Conservation (phyloP, 345 rosid genomes). For the Rhodamnia rubescens region DNA sequence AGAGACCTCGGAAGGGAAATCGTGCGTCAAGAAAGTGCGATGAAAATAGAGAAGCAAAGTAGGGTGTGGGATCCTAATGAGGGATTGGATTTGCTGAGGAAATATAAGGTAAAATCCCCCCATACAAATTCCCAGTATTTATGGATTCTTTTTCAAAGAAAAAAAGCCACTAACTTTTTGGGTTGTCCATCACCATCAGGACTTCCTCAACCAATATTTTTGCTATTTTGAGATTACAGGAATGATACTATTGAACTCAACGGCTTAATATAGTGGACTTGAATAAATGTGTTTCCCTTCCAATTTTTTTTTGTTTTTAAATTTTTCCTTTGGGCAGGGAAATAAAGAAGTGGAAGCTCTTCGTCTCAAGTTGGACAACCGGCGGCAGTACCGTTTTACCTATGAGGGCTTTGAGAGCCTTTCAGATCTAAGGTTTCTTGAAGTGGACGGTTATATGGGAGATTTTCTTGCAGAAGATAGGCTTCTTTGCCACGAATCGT, state of each 20-base stretch:
- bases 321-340: not conserved
- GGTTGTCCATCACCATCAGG: rapidly evolving
- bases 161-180: not conserved
- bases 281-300: not conserved
- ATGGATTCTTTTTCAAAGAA: not conserved
- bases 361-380: rapidly evolving
- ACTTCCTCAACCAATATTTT: not conserved
- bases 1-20: not conserved
- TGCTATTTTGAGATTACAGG: not conserved
- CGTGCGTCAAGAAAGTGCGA: not conserved
- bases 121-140: rapidly evolving
- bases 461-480: rapidly evolving
- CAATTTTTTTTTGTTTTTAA: not conserved
- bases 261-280: not conserved
- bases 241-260: not conserved
- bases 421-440: not conserved
- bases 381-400: not conserved
- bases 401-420: not conserved
- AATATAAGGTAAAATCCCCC: not conserved
- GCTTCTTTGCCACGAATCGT: rapidly evolving
- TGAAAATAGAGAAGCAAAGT: not conserved
- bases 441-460: rapidly evolving
- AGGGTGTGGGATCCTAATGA: not conserved
- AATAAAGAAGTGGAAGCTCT: not conserved
- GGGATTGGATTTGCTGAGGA: rapidly evolving